Evolutionary conservation across 164 flowering plant genomes (phyloP), one percentile per base, ranked within the genome.

Genomic region (Aristolochia contorta): DNA sequence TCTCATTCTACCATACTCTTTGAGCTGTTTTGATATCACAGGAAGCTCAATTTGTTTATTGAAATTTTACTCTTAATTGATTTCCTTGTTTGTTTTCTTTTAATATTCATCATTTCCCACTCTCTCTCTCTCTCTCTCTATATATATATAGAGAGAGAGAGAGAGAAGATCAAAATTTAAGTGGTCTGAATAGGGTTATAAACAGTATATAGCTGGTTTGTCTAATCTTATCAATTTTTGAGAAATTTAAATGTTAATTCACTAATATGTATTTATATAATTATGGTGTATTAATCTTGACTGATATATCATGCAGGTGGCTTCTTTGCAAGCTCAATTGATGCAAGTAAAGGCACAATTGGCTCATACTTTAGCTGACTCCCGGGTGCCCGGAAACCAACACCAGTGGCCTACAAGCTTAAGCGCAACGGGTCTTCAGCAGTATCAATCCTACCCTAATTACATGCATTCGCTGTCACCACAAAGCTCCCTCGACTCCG

Each of bases 321-420:
- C 69, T 60, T 21, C 47, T 27, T 60, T 66, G 22, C 69, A 66
- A 66, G 64, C 69, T 5, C 69, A 66, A 47, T 46, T 66, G 16
- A 66, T 66, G 64, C 64, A 66, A 55, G 56, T 60, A 22, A 66
- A 60, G 47, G 69, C 65, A n/a, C 69, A 66, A 60, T 10, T 66
- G 48, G 69, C 69, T 3, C 48, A 47, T 23, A 59, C 30, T 25
- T 15, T 24, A 37, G 59, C 46, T 10, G 64, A 48, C 24, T 47
- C 52, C 13, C 59, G 57, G 16, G 7, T 22, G 18, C 46, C 32
- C 8, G 69, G 54, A 43, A 66, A 55, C 20, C 30, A 37, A 37
- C 3, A 23, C 21, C 62, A 58, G 21, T 66, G 64, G 59, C 19
- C n/a, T n/a, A n/a, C 49, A 13, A 25, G 47, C n/a, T n/a, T n/a